Evolutionary conservation across 371 early-diverging fungal species (phyloP).

Genomic region (Actinomortierella wolfii): DNA sequence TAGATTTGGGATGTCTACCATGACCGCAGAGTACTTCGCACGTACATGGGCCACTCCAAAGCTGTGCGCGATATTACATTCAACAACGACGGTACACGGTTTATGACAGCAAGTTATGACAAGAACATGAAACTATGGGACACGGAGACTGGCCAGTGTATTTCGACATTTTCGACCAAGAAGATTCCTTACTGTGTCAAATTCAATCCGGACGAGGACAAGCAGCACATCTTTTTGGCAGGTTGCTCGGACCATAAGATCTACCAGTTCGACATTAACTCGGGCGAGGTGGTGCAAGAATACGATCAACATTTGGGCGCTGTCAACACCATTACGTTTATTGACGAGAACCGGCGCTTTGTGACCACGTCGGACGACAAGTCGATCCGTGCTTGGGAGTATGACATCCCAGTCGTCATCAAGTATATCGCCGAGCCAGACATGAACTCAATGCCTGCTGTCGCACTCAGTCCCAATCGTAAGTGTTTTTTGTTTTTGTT

Average conservation of each 20-base stretch:
- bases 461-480: constrained; percentile 86
- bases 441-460: constrained; percentile 96
- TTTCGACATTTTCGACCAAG: constrained; percentile 75
- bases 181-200: constrained; percentile 88
- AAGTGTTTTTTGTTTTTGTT: constrained; percentile 45
- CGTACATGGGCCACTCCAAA: constrained; percentile 91
- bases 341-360: constrained; percentile 93
- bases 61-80: constrained; percentile 94
- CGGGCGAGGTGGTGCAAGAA: constrained; percentile 88
- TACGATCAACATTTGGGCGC: constrained; percentile 97
- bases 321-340: constrained; percentile 95
- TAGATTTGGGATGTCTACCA: constrained; percentile 94
- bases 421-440: constrained; percentile 95
- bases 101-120: constrained; percentile 92
- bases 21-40: constrained; percentile 81
- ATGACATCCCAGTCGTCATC: constrained; percentile 95
- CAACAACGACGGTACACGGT: constrained; percentile 81
- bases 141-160: constrained; percentile 93
- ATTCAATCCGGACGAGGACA: constrained; percentile 88
- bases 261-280: constrained; percentile 76
- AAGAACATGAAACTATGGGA: constrained; percentile 95
- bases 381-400: constrained; percentile 97
- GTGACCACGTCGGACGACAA: constrained; percentile 97
- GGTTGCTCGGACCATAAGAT: constrained; percentile 95
- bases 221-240: constrained; percentile 85